A percentile compares a stretch with the other conserved stretches of the same genome.
These are phyloP conservation scores for Aspergillus versicolor DNA, from an alignment of 2,329 filamentous ascomycete genomes.

Conservation along the genomic window DNA sequence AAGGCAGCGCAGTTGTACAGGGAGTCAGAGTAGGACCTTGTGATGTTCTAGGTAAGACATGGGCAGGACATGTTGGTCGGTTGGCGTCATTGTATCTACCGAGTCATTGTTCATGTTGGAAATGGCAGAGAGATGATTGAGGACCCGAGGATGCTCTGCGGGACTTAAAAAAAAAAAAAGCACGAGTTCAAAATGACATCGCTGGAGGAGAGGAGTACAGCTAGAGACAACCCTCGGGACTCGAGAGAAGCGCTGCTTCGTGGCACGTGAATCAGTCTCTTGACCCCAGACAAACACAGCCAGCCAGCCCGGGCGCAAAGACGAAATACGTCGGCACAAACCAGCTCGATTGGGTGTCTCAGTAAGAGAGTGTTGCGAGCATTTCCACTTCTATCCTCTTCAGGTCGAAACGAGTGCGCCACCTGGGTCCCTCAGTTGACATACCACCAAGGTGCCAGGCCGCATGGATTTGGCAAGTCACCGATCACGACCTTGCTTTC, in stretches of 20 bases:
- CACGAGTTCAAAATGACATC: too few species aligned
- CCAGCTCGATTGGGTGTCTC: neutral
- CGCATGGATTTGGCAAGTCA: neutral
- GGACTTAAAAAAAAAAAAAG: too few species aligned
- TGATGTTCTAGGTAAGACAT: neutral
- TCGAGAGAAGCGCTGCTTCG: neutral
- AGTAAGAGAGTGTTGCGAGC: neutral
- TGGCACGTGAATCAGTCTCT: neutral
- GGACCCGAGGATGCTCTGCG: too few species aligned
- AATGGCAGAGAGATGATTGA: neutral
- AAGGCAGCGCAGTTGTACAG: neutral
- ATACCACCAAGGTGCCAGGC: neutral
- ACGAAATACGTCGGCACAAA: neutral
- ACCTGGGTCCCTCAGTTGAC: neutral
- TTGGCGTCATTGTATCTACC: neutral
- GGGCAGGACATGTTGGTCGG: neutral
- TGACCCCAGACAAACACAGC: neutral
- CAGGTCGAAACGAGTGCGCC: neutral
- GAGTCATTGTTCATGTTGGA: neutral
- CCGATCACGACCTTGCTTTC: neutral
- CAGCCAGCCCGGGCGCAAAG: neutral
- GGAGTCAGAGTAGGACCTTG: neutral
- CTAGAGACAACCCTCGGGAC: too few species aligned
- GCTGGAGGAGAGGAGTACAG: too few species aligned
- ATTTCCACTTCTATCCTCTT: neutral